phyloP scores from a whole-genome alignment of 2,329 filamentous ascomycete genomes.

The Leptoxyphium fumago region DNA sequence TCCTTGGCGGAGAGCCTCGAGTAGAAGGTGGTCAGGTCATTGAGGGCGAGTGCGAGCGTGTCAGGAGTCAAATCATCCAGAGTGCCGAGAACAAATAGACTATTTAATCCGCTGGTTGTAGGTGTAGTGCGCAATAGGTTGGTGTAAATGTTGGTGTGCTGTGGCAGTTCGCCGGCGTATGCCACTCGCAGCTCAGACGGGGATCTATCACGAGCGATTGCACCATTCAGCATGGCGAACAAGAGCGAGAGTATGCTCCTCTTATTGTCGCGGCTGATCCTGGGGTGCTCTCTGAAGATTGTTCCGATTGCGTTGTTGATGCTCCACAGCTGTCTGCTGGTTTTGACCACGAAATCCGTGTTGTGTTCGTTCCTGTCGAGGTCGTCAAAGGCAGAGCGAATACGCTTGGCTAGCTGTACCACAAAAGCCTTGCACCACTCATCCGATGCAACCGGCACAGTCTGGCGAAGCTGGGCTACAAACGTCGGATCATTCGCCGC shows the following conservation, averaged over 20 bases:
- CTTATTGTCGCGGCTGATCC: not conserved
- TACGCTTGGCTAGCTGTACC: not conserved
- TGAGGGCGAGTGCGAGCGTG: not conserved
- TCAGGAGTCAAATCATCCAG: not conserved
- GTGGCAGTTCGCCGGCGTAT: not conserved
- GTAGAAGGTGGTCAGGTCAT: not conserved
- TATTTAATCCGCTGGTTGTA: not conserved
- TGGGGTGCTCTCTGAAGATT: not conserved
- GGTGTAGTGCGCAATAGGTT: not conserved
- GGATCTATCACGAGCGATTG: not conserved
- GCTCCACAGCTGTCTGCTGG: not conserved
- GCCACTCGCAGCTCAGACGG: not conserved
- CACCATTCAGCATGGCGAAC: not conserved
- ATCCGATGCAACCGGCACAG: not conserved
- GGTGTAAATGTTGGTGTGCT: not conserved
- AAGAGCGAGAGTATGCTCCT: not conserved
- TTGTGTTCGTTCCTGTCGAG: not conserved
- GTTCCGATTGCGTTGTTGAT: not conserved
- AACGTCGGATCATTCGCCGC: not conserved
- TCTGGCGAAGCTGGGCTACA: not conserved
- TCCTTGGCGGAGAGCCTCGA: not conserved
- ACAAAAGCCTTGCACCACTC: not conserved
- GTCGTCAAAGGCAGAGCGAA: not conserved
- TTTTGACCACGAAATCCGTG: not conserved
- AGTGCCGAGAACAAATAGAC: not conserved